Conservation (phyloP, 2,329 filamentous ascomycete species). For the Fusarium torulosum region DNA sequence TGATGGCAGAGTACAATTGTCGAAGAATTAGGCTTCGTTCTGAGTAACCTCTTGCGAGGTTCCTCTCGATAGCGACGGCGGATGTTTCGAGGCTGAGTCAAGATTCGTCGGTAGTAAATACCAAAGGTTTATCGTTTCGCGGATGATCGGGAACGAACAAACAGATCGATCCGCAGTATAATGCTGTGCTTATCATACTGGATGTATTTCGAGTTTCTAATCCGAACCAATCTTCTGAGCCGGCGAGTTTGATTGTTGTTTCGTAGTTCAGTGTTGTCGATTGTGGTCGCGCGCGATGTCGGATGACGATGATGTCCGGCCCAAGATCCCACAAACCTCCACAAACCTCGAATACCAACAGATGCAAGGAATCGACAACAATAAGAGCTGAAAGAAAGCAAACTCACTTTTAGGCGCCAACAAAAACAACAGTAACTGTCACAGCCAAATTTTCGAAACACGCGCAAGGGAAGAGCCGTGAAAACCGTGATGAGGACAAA, state of each 20-base stretch:
- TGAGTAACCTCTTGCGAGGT: not conserved
- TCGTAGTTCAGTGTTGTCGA: conserved; percentile 13
- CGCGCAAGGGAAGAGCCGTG: conserved; percentile 62
- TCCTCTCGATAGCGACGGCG: not conserved
- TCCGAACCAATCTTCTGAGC: not conserved
- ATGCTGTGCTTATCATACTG: not conserved
- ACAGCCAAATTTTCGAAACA: conserved; percentile 60
- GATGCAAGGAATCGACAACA: conserved; percentile 36
- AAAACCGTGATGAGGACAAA: conserved; percentile 56
- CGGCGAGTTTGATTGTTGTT: not conserved
- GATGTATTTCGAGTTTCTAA: conserved; percentile 3
- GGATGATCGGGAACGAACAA: conserved; percentile 14
- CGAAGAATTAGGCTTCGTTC: not conserved
- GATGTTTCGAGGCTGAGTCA: not conserved
- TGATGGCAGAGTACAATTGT: not conserved
- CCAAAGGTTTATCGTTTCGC: conserved; percentile 21
- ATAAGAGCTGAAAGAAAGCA: conserved; percentile 30
- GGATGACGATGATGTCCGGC: conserved; percentile 29
- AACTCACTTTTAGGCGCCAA: conserved; percentile 68
- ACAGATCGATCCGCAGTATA: conserved; percentile 1
- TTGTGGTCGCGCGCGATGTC: conserved; percentile 21
- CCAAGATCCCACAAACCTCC: conserved; percentile 35
- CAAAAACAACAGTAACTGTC: conserved; percentile 61
- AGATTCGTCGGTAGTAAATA: conserved; percentile 3
- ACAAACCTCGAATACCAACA: conserved; percentile 36